Base-by-base conservation (phyloP, 1,284 basidiomycete genomes). In the Omphalotus olearius region DNA sequence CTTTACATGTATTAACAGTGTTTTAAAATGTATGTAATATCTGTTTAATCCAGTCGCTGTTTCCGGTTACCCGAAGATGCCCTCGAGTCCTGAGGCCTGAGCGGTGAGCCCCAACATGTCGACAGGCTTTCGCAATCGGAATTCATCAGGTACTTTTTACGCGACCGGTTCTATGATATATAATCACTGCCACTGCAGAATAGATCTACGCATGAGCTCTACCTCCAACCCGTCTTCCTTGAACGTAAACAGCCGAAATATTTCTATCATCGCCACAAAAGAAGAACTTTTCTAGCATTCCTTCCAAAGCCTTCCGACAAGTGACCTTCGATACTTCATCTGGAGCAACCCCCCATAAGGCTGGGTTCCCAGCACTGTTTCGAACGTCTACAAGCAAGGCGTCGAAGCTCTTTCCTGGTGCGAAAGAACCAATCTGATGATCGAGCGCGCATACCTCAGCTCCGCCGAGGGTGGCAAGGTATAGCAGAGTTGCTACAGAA, bases 391-490 rank as follows among this genome's bases (percentile, higher is more conserved):
- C 82, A 4, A 93, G 60, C 10, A 98, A 70, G 1, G 95, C 95
- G 66, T 99, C 95, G 64, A 98, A 98, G 57, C 85, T 85, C 69
- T 93, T 95, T 2, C 93, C 93, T 0, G 75, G 73, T 20, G 72
- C 74, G 53, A 99, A 88, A 23, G 84, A 87, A 7, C 95, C 96
- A n/a, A 92, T 77, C 36, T 74, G 75, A 42, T 81, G 66, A 36
- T 82, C 76, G 26, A 98, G 68, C 47, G 78, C 76, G 63, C 92
- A 95, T 0, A 98, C 83, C 30, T 84, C 75, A 0, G 96, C 96
- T 1, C 96, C 96, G 38, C 96, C 95, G 25, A 90, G 72, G 2
- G 95, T 99, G 7, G 96, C 94, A 43, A 98, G 83, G 71, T 93
- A 89, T 57, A 97, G 77, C 43, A 98, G 75, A 1, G 91, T 85